Percentiles rank a stretch among this genome's conserved stretches.
These are phyloP conservation scores for Verticillium albo-atrum DNA, from an alignment of 2,329 filamentous ascomycete species.

Conservation along the genomic window DNA sequence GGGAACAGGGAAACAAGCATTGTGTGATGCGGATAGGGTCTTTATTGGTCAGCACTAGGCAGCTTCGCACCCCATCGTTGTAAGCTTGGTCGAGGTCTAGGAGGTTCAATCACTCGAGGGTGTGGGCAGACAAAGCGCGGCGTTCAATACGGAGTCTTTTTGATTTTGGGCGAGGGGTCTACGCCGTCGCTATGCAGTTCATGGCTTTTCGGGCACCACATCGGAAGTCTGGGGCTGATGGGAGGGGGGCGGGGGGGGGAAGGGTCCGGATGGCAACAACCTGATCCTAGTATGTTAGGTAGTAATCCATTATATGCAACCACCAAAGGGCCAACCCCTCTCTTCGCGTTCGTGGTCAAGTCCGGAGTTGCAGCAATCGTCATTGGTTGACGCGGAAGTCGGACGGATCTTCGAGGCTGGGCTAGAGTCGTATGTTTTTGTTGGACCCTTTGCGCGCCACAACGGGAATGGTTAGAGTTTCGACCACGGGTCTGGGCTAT, in stretches of 20 bases:
- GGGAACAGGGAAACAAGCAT: background rate
- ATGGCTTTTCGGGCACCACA: background rate
- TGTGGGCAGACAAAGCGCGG: background rate
- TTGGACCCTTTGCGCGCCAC: background rate
- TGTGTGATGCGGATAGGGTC: background rate
- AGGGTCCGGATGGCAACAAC: too few species aligned
- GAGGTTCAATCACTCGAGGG: background rate
- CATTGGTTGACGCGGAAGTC: background rate
- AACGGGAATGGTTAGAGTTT: background rate
- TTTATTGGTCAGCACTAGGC: background rate
- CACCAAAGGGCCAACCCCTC: background rate
- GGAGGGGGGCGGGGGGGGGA: too few species aligned
- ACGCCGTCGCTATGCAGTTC: background rate
- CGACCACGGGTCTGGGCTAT: background rate
- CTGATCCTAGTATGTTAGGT: background rate
- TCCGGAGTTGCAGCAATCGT: background rate
- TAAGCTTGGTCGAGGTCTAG: background rate
- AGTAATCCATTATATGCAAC: background rate
- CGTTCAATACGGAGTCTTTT: background rate
- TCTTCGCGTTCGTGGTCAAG: background rate
- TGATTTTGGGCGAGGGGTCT: background rate
- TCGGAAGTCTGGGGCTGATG: background rate
- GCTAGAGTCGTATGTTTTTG: background rate
- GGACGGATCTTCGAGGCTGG: background rate
- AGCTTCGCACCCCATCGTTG: background rate